Evolutionary conservation across 169 alveolate species (phyloP).

Genomic region (Plasmodium adleri): DNA sequence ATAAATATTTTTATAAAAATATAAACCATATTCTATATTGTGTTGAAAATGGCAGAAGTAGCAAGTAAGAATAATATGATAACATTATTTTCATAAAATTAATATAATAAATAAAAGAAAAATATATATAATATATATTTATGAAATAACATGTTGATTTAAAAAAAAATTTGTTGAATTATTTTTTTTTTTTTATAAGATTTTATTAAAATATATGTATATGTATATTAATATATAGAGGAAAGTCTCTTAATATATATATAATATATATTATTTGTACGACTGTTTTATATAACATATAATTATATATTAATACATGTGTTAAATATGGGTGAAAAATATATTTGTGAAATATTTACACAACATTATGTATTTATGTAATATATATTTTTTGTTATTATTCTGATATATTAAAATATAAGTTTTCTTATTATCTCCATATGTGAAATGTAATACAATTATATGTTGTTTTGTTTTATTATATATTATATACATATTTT

Average conservation of each 20-base stretch:
- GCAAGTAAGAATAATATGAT: conserved; percentile 50
- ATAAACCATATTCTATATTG: conserved; percentile 12
- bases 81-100: background rate
- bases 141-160: background rate
- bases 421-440: background rate
- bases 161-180: background rate
- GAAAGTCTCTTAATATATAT: too few species aligned
- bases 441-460: background rate
- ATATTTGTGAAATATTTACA: too few species aligned
- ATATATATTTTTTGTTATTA: background rate
- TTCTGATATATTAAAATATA: conserved; percentile 4
- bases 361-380: too few species aligned
- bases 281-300: too few species aligned
- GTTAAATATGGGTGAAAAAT: too few species aligned
- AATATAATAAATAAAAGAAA: background rate
- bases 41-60: conserved; percentile 69
- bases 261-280: too few species aligned
- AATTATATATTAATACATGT: too few species aligned
- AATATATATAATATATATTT: background rate
- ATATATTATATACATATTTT: background rate
- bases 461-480: background rate
- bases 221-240: too few species aligned
- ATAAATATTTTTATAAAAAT: background rate
- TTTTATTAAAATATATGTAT: too few species aligned
- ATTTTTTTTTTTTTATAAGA: too few species aligned